Evolutionary conservation across 2,329 filamentous ascomycete genomes (phyloP).

Genomic region (Ophiocordyceps camponoti-floridani): DNA sequence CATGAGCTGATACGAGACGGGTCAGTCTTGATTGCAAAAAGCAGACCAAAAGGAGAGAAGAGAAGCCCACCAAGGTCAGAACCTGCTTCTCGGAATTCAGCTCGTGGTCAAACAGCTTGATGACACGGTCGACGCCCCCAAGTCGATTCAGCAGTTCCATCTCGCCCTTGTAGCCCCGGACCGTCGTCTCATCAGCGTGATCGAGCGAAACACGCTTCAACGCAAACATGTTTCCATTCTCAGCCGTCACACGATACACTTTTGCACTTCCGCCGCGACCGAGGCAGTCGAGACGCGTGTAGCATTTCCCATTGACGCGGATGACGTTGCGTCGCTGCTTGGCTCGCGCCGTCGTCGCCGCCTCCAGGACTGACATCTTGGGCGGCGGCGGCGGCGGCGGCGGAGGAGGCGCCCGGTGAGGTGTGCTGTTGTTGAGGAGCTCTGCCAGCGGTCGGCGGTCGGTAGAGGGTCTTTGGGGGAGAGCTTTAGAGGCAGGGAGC

Average conservation of each 20-base stretch:
- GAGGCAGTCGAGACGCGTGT: conserved; percentile 76
- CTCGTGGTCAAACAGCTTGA: conserved; percentile 81
- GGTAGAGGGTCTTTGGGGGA: conserved; percentile 13
- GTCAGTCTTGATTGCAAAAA: no score
- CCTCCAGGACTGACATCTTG: conserved; percentile 92
- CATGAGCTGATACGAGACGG: conserved; percentile 59
- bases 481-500: no score
- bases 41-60: no score
- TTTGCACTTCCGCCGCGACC: conserved; percentile 86
- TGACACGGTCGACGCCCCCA: conserved; percentile 72
- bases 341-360: conserved; percentile 60
- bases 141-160: conserved; percentile 79
- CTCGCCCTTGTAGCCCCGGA: conserved; percentile 83
- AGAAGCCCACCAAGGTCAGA: conserved; percentile 63
- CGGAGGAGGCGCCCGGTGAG: conserved; percentile 56
- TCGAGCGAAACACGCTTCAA: conserved; percentile 85
- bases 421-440: conserved; percentile 49
- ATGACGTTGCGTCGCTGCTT: conserved; percentile 68
- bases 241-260: conserved; percentile 91
- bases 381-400: conserved; percentile 75
- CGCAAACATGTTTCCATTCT: conserved; percentile 90
- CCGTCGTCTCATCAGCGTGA: conserved; percentile 67
- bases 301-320: conserved; percentile 77
- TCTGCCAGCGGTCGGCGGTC: conserved; percentile 36
- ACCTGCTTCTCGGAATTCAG: conserved; percentile 83